Base-by-base conservation (phyloP, 805 yeast species). In the Cyberlindnera xylosilytica region DNA sequence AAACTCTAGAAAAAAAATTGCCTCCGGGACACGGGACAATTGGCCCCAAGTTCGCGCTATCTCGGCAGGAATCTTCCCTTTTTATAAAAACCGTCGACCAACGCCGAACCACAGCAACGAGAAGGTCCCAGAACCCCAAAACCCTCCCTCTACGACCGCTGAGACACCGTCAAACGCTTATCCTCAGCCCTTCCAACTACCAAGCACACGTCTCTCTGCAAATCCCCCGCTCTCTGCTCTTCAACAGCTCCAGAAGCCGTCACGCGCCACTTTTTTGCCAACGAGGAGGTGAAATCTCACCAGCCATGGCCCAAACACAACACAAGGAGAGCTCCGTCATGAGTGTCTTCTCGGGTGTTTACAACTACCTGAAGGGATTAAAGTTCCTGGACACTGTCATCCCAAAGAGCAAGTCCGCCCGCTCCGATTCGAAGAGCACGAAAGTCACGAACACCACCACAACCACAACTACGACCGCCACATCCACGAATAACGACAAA, bases 351-450 rank as follows among this genome's bases (percentile, higher is more conserved):
- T 15, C 35, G 16, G 36, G 41, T 7, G 42, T 44, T 11, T 39
- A 27, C 34, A 10, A 33, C 26, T 56, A 45, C 22, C 38, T 54
- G 18, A 51, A 43, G 32, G 38, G 39, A 4, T 34, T 54, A 17
- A 48, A 29, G 26, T 38, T 50, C 23, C 37, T 54, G 18, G 51
- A 54, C 36, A 23, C 51, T 0, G 46, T 54, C 13, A 26, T 54
- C 17, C 24, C 35, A 13, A 26, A 26, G 29, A 11, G 17, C 16
- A 32, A 20, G 26, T n/a, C 6, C 20, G 13, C 35, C 18, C 11
- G 10, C 35, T 13, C 57, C 17, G 24, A 24, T 36, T 12, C 18
- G 7, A 27, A 36, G 24, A 12, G 22, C 23, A 10, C 20, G 34
- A 29, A 16, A 12, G 17, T 22, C 28, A 20, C 20, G 24, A 20